Evolutionary conservation across 176 grass and related monocot genomes (phyloP).

Genomic region (bread wheat (Triticum aestivum)): DNA sequence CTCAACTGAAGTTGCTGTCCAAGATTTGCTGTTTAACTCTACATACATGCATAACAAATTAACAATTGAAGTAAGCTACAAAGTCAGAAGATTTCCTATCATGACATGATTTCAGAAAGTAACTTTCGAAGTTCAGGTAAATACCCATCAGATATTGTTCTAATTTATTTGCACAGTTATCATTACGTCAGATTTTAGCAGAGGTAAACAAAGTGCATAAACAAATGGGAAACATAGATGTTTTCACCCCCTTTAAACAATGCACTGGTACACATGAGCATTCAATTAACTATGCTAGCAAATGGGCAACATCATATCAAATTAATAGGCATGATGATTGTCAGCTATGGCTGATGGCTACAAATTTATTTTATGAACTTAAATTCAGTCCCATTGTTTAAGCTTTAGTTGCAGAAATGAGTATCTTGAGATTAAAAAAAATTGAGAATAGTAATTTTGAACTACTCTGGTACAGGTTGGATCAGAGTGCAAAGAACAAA

Average conservation of each 20-base stretch:
- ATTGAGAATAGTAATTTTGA: neutral
- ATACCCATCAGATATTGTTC: neutral
- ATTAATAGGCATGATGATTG: conserved; percentile 11
- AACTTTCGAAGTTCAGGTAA: conserved; percentile 10
- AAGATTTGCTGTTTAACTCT: neutral
- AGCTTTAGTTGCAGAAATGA: conserved; percentile 7
- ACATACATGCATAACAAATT: neutral
- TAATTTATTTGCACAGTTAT: neutral
- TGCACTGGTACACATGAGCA: conserved; percentile 1
- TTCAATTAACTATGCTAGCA: neutral
- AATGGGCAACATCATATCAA: neutral
- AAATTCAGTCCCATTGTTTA: neutral
- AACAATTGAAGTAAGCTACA: conserved; percentile 16
- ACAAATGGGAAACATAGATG: neutral
- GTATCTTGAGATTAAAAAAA: neutral
- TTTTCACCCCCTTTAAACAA: conserved; percentile 14
- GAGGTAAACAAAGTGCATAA: too few species aligned
- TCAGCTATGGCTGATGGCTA: neutral
- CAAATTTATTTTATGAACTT: conserved; percentile 14
- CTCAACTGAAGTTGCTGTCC: neutral
- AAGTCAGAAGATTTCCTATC: neutral
- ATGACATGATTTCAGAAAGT: neutral
- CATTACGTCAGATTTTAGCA: neutral
- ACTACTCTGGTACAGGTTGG: neutral
- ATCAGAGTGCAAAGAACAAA: conserved; percentile 23